A percentile compares a stretch with the other conserved stretches of the same genome.
Conservation (phyloP, 768 basidiomycete genomes). For the Rhizopogon sp. region DNA sequence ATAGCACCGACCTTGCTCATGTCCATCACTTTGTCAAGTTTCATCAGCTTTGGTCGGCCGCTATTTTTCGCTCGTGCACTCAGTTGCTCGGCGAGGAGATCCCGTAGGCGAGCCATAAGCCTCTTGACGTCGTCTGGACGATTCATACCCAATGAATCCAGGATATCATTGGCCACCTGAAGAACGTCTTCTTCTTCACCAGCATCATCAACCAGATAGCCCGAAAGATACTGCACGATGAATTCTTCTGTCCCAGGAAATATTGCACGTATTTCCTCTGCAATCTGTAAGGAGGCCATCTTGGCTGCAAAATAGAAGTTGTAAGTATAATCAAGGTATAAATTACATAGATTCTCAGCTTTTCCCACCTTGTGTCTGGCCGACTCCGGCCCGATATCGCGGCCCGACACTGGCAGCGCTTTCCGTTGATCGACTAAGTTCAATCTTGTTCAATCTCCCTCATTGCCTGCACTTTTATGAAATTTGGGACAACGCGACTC, state of each 20-base stretch:
- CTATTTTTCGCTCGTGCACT: slow-evolving; percentile 51
- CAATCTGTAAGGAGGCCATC: slow-evolving; percentile 74
- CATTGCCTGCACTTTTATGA: too few relatives aligned
- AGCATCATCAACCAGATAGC: slow-evolving; percentile 84
- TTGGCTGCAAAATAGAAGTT: not conserved
- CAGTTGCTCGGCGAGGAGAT: slow-evolving; percentile 62
- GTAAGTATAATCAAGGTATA: too few relatives aligned
- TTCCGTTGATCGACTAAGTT: too few relatives aligned
- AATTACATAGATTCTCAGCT: too few relatives aligned
- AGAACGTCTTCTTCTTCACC: slow-evolving; percentile 86
- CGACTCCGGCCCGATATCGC: too few relatives aligned
- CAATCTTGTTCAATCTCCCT: too few relatives aligned
- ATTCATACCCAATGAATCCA: slow-evolving; percentile 71
- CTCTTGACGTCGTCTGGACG: slow-evolving; percentile 52
- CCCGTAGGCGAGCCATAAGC: slow-evolving; percentile 61
- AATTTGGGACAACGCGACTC: too few relatives aligned
- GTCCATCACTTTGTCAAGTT: slow-evolving; percentile 84
- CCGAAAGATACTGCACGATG: slow-evolving; percentile 82
- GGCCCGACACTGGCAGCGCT: too few relatives aligned
- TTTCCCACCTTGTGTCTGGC: too few relatives aligned
- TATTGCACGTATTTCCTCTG: slow-evolving; percentile 65
- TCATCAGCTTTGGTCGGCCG: slow-evolving; percentile 62
- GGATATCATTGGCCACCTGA: slow-evolving; percentile 66
- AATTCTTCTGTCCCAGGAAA: slow-evolving; percentile 82
- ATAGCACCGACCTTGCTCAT: slow-evolving; percentile 76